These are phyloP conservation scores for Arthrinium phaeospermum DNA, from an alignment of 2,329 filamentous ascomycete genomes.

Conservation along the genomic window DNA sequence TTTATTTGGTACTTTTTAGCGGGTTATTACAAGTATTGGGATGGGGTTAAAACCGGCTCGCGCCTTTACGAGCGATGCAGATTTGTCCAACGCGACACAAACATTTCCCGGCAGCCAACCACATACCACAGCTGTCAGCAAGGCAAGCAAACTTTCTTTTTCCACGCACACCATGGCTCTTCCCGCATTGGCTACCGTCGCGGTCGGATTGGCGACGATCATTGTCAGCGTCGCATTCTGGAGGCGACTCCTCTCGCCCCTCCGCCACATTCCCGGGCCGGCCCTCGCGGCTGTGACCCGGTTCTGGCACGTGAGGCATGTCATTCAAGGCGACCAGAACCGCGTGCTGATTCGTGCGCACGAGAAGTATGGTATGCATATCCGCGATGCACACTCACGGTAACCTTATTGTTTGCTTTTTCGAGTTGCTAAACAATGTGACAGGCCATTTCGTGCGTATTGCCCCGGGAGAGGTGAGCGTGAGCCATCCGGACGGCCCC, in stretches of 20 bases:
- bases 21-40: background rate
- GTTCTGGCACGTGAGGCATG: constrained; percentile 46
- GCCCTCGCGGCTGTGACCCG: constrained; percentile 46
- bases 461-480: constrained; percentile 48
- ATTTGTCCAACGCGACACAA: background rate
- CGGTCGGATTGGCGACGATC: background rate
- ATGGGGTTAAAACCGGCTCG: background rate
- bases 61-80: background rate
- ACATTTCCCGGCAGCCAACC: background rate
- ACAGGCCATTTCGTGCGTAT: constrained; percentile 49
- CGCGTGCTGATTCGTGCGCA: constrained; percentile 43
- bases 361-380: constrained; percentile 42
- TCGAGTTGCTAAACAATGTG: background rate
- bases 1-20: no score
- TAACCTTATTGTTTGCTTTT: background rate
- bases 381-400: background rate
- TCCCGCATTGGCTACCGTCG: background rate
- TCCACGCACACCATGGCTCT: background rate
- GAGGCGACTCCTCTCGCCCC: constrained; percentile 10
- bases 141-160: background rate
- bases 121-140: no score
- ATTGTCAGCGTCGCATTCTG: constrained; percentile 12
- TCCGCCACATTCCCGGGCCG: constrained; percentile 45
- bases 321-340: constrained; percentile 46
- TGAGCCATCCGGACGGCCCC: constrained; percentile 48